Percentiles rank a stretch among this genome's conserved stretches.
Evolutionary conservation across 768 basidiomycete genomes (phyloP).

Genomic region (Scleroderma citrinum): DNA sequence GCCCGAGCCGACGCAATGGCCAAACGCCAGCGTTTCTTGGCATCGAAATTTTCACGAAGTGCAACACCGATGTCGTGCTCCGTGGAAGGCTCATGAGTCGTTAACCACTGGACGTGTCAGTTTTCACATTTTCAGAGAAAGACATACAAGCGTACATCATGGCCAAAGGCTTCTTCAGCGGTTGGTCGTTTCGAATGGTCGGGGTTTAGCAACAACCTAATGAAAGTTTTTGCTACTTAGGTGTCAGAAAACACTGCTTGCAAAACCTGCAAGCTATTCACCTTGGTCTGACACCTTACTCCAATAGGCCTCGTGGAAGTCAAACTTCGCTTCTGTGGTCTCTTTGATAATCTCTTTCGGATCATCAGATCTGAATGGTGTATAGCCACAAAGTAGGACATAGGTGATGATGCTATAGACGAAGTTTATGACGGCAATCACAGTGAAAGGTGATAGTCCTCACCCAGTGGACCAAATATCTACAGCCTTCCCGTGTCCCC

Average conservation of each 20-base stretch:
- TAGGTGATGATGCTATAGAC: conserved; percentile 81
- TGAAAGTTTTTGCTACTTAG: conserved; percentile 74
- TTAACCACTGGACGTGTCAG: conserved; percentile 55
- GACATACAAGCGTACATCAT: conserved; percentile 44
- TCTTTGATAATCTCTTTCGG: conserved; percentile 69
- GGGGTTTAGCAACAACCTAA: conserved; percentile 61
- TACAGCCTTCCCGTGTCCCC: conserved; percentile 88
- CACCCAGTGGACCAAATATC: conserved; percentile 94
- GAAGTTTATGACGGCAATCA: background rate
- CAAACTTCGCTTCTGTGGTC: conserved; percentile 78
- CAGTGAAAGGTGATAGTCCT: conserved; percentile 17
- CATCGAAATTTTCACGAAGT: conserved; percentile 78
- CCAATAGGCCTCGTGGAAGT: conserved; percentile 96
- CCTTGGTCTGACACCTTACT: conserved; percentile 78
- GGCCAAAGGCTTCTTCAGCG: conserved; percentile 60
- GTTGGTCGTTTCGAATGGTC: conserved; percentile 70
- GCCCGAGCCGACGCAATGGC: conserved; percentile 55
- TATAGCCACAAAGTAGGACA: conserved; percentile 91
- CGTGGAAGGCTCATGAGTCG: conserved; percentile 52
- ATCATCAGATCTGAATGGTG: conserved; percentile 87
- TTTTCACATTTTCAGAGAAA: conserved; percentile 1
- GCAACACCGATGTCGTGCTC: conserved; percentile 72
- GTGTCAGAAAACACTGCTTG: background rate
- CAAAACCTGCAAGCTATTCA: conserved; percentile 21
- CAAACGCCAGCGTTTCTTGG: conserved; percentile 64